Base-by-base conservation (phyloP, 768 basidiomycete genomes). In the Mycena vitilis region DNA sequence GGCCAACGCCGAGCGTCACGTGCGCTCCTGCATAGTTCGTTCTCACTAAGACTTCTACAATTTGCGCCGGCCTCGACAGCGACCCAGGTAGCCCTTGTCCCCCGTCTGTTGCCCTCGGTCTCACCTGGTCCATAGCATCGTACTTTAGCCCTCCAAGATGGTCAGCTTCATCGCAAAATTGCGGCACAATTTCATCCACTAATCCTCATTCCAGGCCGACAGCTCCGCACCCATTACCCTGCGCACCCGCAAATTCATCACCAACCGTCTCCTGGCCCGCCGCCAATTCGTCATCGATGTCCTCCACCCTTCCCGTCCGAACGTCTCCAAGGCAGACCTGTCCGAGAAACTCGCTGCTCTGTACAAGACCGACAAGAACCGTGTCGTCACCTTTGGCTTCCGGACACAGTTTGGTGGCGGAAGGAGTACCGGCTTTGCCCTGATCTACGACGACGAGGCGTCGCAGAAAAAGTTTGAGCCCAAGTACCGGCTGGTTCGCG, bases 221-320 rank as follows among this genome's bases (percentile, higher is more conserved):
- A 85, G 80, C 79, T 85, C 89, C 81, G 88, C 94, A 80, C 91
- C 96, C 68, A 87, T 99, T 74, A 99, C 98, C 73, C 88, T 99
- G 80, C 95, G 98, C 77, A 98, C 98, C 63, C 94, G 96, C 82
- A 98, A 99, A 87, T 99, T 99, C 87, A 94, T 98, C 83, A 98
- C 96, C 79, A 99, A 99, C 89, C 95, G 96, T 69, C 93, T 99
- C 73, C 86, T 99, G 58, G 90, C 94, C 74, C 94, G 98, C 75
- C 94, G 95, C 77, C 98, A 99, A 87, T 96, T 99, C 78, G 88
- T 98, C 74, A 87, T 98, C 73, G 95, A 96, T 74, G 88, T 97
- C 74, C 90, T 98, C 74, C 98, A 99, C 84, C 97, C 97, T n/a
- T 91, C 89, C 63, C 94, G 96, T 65, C 82, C 98, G 69, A 98